Base-by-base conservation (phyloP, 257 asterid genomes). In the Gynochthodes officinalis region DNA sequence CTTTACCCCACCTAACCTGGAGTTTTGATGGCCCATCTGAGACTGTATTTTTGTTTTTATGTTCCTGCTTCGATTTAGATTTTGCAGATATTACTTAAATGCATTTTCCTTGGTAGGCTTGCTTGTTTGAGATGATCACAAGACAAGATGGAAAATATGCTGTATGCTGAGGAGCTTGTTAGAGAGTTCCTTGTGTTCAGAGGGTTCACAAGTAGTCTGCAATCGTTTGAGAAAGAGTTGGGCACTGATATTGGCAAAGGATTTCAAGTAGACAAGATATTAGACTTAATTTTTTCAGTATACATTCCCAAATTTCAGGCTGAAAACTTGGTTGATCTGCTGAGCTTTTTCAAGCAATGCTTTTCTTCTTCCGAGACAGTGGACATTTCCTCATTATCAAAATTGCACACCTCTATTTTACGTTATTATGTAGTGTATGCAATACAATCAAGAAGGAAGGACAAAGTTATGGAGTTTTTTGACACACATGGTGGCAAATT, bases 181-280 rank as follows among this genome's bases (percentile, higher is more conserved):
- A 81, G 96, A 64, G 99, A 94, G 75, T 91, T 91, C 64, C 92
- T 94, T 25, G 85, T 91, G 52, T 94, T 86, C 76, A 81, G 99
- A 81, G 98, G 99, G 78, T 91, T 94, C 80, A 88, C 97, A 53
- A 86, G 72, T 77, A 86, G 92, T 61, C 86, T 91, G 48, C 88
- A 89, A 75, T 82, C 90, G 19, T 91, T 88, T 81, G 93, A 85
- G 83, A 94, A 86, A 76, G 98, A 94, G 82, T 79, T 91, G 60
- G 86, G 87, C 44, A 91, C 95, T 75, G 99, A 88, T 79, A 84
- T 91, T 60, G 97, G 95, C 78, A 88, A 80, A 82, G 91, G 91
- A 67, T 94, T 89, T 75, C 90, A 91, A 69, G 93, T 90, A 42
- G 95, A 94, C 57, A 94, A 86, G 93, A 84, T 94, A 73, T 32